Conservation (phyloP, 1,284 basidiomycete species). For the Pisolithus thermaeus region DNA sequence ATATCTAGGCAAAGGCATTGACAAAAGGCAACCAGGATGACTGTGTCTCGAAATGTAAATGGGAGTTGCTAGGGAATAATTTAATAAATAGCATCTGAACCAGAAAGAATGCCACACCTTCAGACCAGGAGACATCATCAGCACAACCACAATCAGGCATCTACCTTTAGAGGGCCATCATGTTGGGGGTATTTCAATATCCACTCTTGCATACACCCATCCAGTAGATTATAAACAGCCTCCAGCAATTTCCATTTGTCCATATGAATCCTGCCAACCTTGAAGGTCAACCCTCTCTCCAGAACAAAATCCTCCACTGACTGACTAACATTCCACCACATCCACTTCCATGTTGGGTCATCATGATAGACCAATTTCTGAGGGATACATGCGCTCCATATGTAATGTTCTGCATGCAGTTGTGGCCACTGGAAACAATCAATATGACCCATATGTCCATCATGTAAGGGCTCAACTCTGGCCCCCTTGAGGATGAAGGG, state of each 20-base stretch:
- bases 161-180: neutral
- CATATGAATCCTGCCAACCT: neutral
- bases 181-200: neutral
- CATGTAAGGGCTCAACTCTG: neutral
- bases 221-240: neutral
- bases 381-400: neutral
- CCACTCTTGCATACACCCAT: neutral
- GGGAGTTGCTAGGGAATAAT: neutral
- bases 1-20: neutral
- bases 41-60: neutral
- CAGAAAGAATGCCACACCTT: neutral
- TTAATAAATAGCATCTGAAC: neutral
- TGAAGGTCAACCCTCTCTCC: neutral
- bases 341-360: neutral
- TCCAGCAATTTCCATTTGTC: neutral
- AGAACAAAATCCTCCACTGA: neutral
- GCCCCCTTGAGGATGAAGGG: neutral
- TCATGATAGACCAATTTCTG: neutral
- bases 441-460: neutral
- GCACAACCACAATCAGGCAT: neutral
- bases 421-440: slow-evolving; percentile 6
- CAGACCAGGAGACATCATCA: neutral
- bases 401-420: neutral
- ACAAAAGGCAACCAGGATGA: neutral
- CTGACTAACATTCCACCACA: slow-evolving; percentile 1